phyloP scores from a whole-genome alignment of 495 filamentous ascomycete genomes.

The Aspergillus steynii region DNA sequence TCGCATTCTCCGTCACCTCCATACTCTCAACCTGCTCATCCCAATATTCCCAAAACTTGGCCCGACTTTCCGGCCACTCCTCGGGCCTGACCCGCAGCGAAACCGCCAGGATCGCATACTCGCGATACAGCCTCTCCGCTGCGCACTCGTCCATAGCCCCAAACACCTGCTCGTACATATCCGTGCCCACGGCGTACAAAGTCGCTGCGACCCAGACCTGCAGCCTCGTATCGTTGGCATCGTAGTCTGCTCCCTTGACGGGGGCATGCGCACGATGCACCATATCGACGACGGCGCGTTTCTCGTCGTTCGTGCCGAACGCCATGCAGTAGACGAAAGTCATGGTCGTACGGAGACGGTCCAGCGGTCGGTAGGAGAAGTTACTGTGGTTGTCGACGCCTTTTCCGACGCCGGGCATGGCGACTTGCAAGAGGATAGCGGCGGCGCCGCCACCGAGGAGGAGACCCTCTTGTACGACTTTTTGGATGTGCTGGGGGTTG shows the following conservation, averaged over 20 bases:
- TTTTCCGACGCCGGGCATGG: slow-evolving; percentile 39
- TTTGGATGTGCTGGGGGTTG: slow-evolving; percentile 31
- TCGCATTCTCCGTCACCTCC: slow-evolving; percentile 32
- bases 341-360: slow-evolving; percentile 45
- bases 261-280: slow-evolving; percentile 35
- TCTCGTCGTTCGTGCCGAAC: slow-evolving; percentile 37
- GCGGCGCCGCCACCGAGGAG: slow-evolving; percentile 37
- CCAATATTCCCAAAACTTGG: slow-evolving; percentile 46
- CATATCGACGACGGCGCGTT: slow-evolving; percentile 33
- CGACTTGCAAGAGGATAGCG: slow-evolving; percentile 43
- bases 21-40: slow-evolving; percentile 32
- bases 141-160: slow-evolving; percentile 22
- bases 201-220: slow-evolving; percentile 48
- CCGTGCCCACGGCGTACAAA: slow-evolving; percentile 35
- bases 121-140: slow-evolving; percentile 33
- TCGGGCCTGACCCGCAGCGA: slow-evolving; percentile 34
- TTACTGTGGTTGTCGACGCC: slow-evolving; percentile 39
- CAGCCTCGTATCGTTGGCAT: slow-evolving; percentile 34
- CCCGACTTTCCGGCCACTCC: slow-evolving; percentile 36
- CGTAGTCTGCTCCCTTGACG: slow-evolving; percentile 33
- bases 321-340: slow-evolving; percentile 46
- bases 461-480: slow-evolving; percentile 38
- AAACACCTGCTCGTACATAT: slow-evolving; percentile 38
- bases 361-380: slow-evolving; percentile 39
- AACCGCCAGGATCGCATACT: slow-evolving; percentile 39